A percentile compares a stretch with the other conserved stretches of the same genome.
These are phyloP conservation scores for Royoungia palumana DNA, from an alignment of 768 basidiomycete species.

Conservation along the genomic window DNA sequence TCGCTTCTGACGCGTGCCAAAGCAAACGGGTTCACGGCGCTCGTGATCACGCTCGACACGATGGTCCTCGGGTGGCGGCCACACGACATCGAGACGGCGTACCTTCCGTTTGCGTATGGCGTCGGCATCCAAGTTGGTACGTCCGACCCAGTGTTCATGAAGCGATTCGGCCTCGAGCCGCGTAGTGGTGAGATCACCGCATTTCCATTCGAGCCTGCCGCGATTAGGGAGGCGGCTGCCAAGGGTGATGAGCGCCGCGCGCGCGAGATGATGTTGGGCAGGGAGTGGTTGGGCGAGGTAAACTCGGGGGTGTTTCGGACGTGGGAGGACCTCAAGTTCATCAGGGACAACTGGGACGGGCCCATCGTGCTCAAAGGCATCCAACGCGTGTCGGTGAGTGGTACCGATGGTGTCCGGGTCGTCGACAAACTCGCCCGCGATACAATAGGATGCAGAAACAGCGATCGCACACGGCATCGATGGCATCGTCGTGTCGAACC, in stretches of 20 bases:
- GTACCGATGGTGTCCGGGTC: not conserved
- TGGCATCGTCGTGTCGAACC: slow-evolving; percentile 48
- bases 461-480: slow-evolving; percentile 43
- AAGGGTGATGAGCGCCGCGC: slow-evolving; percentile 48
- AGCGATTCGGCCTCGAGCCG: slow-evolving; percentile 43
- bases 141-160: slow-evolving; percentile 81
- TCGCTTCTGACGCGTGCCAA: slow-evolving; percentile 68
- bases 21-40: slow-evolving; percentile 59
- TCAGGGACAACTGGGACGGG: slow-evolving; percentile 74
- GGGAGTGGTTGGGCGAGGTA: slow-evolving; percentile 59
- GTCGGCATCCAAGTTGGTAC: slow-evolving; percentile 63
- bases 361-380: slow-evolving; percentile 78
- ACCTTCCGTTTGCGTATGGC: slow-evolving; percentile 65
- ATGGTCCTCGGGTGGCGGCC: slow-evolving; percentile 74
- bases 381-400: slow-evolving; percentile 52
- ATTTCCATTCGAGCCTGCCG: slow-evolving; percentile 60
- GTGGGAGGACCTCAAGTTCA: slow-evolving; percentile 70
- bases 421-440: not conserved
- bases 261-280: slow-evolving; percentile 44
- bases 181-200: slow-evolving; percentile 36
- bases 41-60: slow-evolving; percentile 80
- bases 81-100: slow-evolving; percentile 63
- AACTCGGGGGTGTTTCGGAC: slow-evolving; percentile 60
- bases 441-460: slow-evolving; percentile 44
- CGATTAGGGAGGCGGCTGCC: slow-evolving; percentile 37